phyloP scores from a whole-genome alignment of 306 rosid genomes.

The Pterocarpus santalinus region DNA sequence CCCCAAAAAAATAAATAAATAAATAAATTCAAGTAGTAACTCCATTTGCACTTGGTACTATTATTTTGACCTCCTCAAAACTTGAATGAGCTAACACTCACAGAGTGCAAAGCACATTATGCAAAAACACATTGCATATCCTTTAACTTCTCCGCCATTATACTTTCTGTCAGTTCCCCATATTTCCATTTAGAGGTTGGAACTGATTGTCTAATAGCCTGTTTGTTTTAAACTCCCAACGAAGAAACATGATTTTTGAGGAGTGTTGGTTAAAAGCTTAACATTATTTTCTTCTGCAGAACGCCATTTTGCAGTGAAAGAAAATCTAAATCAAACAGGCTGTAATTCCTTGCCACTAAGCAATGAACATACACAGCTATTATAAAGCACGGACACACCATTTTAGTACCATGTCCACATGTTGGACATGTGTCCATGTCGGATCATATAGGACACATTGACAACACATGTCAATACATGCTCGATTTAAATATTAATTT shows the following conservation, averaged over 20 bases:
- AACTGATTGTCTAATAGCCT: neutral
- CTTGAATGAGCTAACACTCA: neutral
- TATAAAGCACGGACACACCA: neutral
- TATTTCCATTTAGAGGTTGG: constrained; percentile 8
- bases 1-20: neutral
- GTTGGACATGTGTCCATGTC: too few relatives aligned
- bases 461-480: neutral
- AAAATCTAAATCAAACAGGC: too few relatives aligned
- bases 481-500: too few relatives aligned
- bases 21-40: neutral
- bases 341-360: neutral
- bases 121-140: neutral
- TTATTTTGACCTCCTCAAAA: neutral
- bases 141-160: neutral
- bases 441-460: neutral
- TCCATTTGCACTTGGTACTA: constrained; percentile 1
- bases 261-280: too few relatives aligned
- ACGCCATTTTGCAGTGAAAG: too few relatives aligned
- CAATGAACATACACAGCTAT: neutral
- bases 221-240: too few relatives aligned
- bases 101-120: neutral
- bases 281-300: too few relatives aligned
- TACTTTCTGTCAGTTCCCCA: neutral
- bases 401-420: neutral
- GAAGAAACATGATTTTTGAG: too few relatives aligned